These are phyloP conservation scores for Rhodotorula sp. DNA, from an alignment of 1,284 basidiomycete species.

Conservation along the genomic window DNA sequence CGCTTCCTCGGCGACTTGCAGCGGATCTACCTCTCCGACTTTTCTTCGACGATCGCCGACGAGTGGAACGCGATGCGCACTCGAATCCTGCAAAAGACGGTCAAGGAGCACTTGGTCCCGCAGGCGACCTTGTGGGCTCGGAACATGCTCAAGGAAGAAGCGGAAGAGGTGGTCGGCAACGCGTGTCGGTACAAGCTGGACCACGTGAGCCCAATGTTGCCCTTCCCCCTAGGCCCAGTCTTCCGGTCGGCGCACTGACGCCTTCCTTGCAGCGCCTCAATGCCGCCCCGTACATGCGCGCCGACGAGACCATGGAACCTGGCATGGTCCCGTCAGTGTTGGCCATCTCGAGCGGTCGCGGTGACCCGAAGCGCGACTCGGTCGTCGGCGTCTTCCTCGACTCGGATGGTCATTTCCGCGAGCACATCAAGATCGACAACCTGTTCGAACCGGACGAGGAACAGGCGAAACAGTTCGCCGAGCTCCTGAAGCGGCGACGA, in stretches of 20 bases:
- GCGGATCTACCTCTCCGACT: slow-evolving; percentile 80
- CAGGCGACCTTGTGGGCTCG: slow-evolving; percentile 79
- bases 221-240: neutral
- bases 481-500: slow-evolving; percentile 73
- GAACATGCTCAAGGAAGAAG: slow-evolving; percentile 85
- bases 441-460: slow-evolving; percentile 58
- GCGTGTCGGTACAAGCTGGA: slow-evolving; percentile 67
- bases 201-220: slow-evolving; percentile 57
- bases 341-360: slow-evolving; percentile 90
- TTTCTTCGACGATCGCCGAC: slow-evolving; percentile 76
- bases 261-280: slow-evolving; percentile 31
- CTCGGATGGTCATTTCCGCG: slow-evolving; percentile 79
- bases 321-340: slow-evolving; percentile 62
- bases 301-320: slow-evolving; percentile 35
- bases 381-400: slow-evolving; percentile 84
- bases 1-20: slow-evolving; percentile 71
- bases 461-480: slow-evolving; percentile 62
- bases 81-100: slow-evolving; percentile 71
- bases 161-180: slow-evolving; percentile 75
- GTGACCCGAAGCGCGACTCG: slow-evolving; percentile 85
- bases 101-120: slow-evolving; percentile 78
- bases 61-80: slow-evolving; percentile 91
- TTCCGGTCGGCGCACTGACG: neutral
- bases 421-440: slow-evolving; percentile 81
- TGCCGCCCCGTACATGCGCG: slow-evolving; percentile 35